These are phyloP conservation scores for Ailanthus altissimus DNA, from an alignment of 345 rosid species.

Conservation along the genomic window DNA sequence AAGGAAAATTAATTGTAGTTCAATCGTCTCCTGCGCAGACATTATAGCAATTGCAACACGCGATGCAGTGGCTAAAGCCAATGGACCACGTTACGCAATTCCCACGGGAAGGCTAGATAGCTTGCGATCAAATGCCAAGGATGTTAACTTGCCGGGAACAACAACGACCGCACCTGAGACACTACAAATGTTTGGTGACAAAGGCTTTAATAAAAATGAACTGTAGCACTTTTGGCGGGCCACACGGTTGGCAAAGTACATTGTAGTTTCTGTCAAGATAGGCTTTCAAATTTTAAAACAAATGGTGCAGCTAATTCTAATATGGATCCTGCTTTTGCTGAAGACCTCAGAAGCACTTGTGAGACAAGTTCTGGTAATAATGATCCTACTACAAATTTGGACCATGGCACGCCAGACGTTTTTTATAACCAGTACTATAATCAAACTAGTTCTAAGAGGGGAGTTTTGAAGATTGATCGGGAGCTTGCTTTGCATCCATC, in stretches of 20 bases:
- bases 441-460: constrained; percentile 44
- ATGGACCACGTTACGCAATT: constrained; percentile 47
- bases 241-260: constrained; percentile 71
- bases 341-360: constrained; percentile 41
- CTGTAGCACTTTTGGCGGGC: constrained; percentile 74
- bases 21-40: constrained; percentile 75
- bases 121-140: constrained; percentile 37
- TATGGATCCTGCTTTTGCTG: constrained; percentile 46
- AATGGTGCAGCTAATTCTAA: constrained; percentile 42
- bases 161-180: constrained; percentile 34
- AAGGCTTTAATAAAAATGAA: constrained; percentile 49
- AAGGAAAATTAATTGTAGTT: constrained; percentile 46
- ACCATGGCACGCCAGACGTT: constrained; percentile 46
- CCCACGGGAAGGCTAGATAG: constrained; percentile 73
- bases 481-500: constrained; percentile 41
- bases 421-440: constrained; percentile 54
- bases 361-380: constrained; percentile 10
- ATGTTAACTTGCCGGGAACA: constrained; percentile 68
- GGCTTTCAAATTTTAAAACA: constrained; percentile 40
- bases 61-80: constrained; percentile 55
- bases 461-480: constrained; percentile 63
- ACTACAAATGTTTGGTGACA: constrained; percentile 35
- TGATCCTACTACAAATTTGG: constrained; percentile 53
- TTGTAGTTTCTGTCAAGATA: constrained; percentile 54
- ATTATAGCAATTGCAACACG: constrained; percentile 59